A percentile compares a stretch with the other conserved stretches of the same genome.
phyloP scores from a whole-genome alignment of 2,329 filamentous ascomycete species.

The Chaetomium globosum region DNA sequence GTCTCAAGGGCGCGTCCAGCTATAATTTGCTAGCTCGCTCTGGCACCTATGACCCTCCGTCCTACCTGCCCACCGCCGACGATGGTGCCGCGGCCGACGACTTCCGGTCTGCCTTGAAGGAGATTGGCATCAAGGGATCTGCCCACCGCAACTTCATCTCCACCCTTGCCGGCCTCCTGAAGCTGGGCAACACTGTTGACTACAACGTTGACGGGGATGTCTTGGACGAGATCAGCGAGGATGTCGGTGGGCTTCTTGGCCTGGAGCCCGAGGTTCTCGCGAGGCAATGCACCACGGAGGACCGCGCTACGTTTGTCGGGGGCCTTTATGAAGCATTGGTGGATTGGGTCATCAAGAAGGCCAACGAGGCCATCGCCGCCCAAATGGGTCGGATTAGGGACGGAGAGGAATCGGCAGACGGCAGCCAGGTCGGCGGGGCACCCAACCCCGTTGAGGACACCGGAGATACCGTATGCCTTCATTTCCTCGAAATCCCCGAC shows the following conservation, averaged over 20 bases:
- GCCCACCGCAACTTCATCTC: slow-evolving; percentile 82
- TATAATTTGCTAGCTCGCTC: slow-evolving; percentile 82
- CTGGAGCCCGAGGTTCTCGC: slow-evolving; percentile 82
- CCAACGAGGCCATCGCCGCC: slow-evolving; percentile 78
- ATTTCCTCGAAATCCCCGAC: slow-evolving; percentile 81
- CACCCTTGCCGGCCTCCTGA: slow-evolving; percentile 80
- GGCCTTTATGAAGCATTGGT: slow-evolving; percentile 92
- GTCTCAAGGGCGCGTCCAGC: slow-evolving; percentile 72
- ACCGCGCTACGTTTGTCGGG: slow-evolving; percentile 78
- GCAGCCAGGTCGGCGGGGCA: slow-evolving; percentile 58
- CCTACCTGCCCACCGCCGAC: slow-evolving; percentile 88
- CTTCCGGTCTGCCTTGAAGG: slow-evolving; percentile 81
- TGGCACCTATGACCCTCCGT: slow-evolving; percentile 80
- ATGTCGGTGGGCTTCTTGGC: slow-evolving; percentile 82
- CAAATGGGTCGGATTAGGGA: slow-evolving; percentile 71
- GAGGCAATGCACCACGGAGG: slow-evolving; percentile 78
- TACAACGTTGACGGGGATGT: slow-evolving; percentile 82
- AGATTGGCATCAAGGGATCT: slow-evolving; percentile 90
- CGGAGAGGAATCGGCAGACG: slow-evolving; percentile 69
- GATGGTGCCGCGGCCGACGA: slow-evolving; percentile 92
- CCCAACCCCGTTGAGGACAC: slow-evolving; percentile 68
- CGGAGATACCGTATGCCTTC: slow-evolving; percentile 85
- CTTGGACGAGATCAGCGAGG: slow-evolving; percentile 84
- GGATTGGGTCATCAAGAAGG: slow-evolving; percentile 89
- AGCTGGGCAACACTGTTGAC: slow-evolving; percentile 87